These are phyloP conservation scores for Akebia trifoliata DNA, from an alignment of 164 flowering plant species.

Conservation along the genomic window DNA sequence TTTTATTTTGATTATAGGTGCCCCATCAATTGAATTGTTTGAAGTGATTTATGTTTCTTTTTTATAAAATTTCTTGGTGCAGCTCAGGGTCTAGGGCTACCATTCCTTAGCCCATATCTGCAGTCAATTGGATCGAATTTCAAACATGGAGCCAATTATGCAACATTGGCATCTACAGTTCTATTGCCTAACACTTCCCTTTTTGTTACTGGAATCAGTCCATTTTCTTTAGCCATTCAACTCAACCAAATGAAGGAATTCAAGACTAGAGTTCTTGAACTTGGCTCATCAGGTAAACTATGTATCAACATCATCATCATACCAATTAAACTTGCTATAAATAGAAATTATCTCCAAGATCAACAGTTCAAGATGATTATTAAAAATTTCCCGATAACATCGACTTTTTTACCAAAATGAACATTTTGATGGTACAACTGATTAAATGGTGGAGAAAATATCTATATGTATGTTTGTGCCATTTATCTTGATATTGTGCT, in stretches of 20 bases:
- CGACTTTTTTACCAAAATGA: no score
- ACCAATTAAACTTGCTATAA: not conserved
- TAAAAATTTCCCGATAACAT: no score
- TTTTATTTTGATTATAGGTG: not conserved
- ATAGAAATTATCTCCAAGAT: not conserved
- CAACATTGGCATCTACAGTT: constrained; percentile 86
- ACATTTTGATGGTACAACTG: no score
- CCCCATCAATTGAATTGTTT: not conserved
- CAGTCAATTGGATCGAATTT: constrained; percentile 76
- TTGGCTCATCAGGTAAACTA: constrained; percentile 20
- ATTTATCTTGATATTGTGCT: no score
- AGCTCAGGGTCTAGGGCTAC: constrained; percentile 81
- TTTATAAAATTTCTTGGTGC: constrained; percentile 14
- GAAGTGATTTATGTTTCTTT: not conserved
- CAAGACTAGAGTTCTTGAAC: constrained; percentile 44
- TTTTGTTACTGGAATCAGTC: constrained; percentile 78
- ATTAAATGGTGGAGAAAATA: no score
- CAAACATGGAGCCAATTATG: constrained; percentile 79
- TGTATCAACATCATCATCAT: no score
- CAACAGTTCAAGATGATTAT: not conserved
- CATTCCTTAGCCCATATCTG: constrained; percentile 79
- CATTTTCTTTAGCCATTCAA: constrained; percentile 82
- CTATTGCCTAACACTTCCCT: constrained; percentile 73
- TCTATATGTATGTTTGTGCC: no score
- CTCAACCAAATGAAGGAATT: constrained; percentile 88